phyloP scores from a whole-genome alignment of 306 rosid species.

The Cucurbita maxima region DNA sequence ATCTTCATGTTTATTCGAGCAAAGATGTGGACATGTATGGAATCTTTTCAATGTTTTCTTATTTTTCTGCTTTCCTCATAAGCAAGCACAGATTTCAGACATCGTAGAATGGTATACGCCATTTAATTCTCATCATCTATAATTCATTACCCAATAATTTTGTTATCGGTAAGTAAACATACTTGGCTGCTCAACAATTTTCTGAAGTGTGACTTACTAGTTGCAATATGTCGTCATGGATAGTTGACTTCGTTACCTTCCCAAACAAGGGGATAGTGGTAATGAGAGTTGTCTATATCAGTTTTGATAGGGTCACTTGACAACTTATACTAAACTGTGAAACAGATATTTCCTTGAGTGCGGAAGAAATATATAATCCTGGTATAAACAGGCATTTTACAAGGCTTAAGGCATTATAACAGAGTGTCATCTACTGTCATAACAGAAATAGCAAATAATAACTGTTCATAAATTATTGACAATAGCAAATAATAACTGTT shows the following conservation, averaged over 20 bases:
- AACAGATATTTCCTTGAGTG: background rate
- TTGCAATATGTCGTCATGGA: background rate
- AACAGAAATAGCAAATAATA: background rate
- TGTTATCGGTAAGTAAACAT: background rate
- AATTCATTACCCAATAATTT: background rate
- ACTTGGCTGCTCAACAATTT: background rate
- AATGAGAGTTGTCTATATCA: background rate
- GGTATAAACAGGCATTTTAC: background rate
- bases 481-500: background rate
- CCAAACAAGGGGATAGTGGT: background rate
- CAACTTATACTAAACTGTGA: background rate
- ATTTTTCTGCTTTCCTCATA: background rate
- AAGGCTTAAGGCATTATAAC: background rate
- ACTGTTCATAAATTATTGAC: background rate
- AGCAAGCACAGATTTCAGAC: background rate
- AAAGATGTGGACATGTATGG: constrained; percentile 78
- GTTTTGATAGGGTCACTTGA: background rate
- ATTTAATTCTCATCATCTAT: background rate
- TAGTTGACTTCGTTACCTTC: background rate
- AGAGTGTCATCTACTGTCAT: background rate
- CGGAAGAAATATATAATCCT: background rate
- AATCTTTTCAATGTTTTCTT: background rate
- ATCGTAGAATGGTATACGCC: background rate
- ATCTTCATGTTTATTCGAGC: constrained; percentile 62
- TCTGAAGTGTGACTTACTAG: background rate